Conservation (phyloP, 2,329 filamentous ascomycete species). For the Diaporthe nobilis region DNA sequence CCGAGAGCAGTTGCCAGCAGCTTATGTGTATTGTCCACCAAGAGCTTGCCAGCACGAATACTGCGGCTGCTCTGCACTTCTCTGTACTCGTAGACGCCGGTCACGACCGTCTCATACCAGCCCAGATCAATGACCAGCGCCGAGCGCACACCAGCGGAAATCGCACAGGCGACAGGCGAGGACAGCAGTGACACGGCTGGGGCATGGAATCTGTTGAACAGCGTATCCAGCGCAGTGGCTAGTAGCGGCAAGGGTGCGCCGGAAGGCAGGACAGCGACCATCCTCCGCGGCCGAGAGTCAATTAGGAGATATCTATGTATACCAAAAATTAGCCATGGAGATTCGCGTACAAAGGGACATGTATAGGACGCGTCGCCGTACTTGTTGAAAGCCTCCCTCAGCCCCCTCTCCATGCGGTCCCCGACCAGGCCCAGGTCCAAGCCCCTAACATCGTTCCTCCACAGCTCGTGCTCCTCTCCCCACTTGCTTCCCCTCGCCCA, state of each 20-base stretch:
- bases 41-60: slow-evolving; percentile 79
- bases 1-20: slow-evolving; percentile 66
- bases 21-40: slow-evolving; percentile 79
- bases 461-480: slow-evolving; percentile 80
- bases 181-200: slow-evolving; percentile 87
- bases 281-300: slow-evolving; percentile 81
- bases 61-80: slow-evolving; percentile 81
- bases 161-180: slow-evolving; percentile 78
- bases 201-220: slow-evolving; percentile 86
- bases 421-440: slow-evolving; percentile 84
- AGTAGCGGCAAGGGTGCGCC: slow-evolving; percentile 83
- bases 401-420: slow-evolving; percentile 86
- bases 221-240: slow-evolving; percentile 79
- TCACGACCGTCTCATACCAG: slow-evolving; percentile 91
- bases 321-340: slow-evolving; percentile 30
- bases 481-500: slow-evolving; percentile 68
- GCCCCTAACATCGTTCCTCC: slow-evolving; percentile 80
- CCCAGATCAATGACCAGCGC: slow-evolving; percentile 91
- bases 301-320: slow-evolving; percentile 72
- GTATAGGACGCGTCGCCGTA: slow-evolving; percentile 60
- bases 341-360: neutral
- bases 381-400: slow-evolving; percentile 87
- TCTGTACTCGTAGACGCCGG: slow-evolving; percentile 90
- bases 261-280: slow-evolving; percentile 83
- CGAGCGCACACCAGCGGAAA: slow-evolving; percentile 87